A percentile compares a stretch with the other conserved stretches of the same genome.
phyloP scores from a whole-genome alignment of 805 yeast species.

The Ascoidea rubescens region DNA sequence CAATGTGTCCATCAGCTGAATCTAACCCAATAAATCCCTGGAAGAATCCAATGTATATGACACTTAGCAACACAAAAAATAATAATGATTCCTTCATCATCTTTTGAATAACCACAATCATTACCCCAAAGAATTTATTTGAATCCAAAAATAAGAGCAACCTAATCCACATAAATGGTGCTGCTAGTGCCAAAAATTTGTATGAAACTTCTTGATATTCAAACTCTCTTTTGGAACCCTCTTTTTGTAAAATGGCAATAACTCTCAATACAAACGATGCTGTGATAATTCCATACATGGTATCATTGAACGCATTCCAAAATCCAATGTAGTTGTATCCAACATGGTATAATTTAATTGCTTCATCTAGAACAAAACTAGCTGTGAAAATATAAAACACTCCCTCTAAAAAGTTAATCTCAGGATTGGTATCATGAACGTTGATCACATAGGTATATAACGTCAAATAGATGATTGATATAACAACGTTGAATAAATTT shows the following conservation, averaged over 20 bases:
- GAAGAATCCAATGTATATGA: constrained; percentile 65
- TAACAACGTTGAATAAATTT: constrained; percentile 51
- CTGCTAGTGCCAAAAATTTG: constrained; percentile 45
- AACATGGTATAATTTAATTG: constrained; percentile 58
- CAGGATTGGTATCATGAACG: constrained; percentile 11
- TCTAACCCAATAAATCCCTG: constrained; percentile 83
- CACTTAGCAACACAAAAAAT: constrained; percentile 58
- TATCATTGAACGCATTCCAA: constrained; percentile 68
- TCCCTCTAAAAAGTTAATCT: constrained; percentile 34
- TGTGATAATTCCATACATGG: constrained; percentile 42
- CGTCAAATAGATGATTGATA: constrained; percentile 48
- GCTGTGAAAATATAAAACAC: constrained; percentile 51
- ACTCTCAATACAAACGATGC: constrained; percentile 43
- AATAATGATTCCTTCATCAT: constrained; percentile 80
- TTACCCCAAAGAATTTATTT: constrained; percentile 32
- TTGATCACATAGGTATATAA: constrained; percentile 42
- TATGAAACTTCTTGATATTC: constrained; percentile 23
- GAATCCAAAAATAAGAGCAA: constrained; percentile 51
- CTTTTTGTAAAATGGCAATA: no score
- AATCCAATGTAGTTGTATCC: constrained; percentile 62
- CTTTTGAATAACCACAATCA: constrained; percentile 32
- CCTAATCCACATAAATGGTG: constrained; percentile 63
- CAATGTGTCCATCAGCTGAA: constrained; percentile 72
- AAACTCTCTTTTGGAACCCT: no score
- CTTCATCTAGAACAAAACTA: constrained; percentile 56